phyloP scores from a whole-genome alignment of 2,329 filamentous ascomycete genomes.

The Tympanopsis confertula region DNA sequence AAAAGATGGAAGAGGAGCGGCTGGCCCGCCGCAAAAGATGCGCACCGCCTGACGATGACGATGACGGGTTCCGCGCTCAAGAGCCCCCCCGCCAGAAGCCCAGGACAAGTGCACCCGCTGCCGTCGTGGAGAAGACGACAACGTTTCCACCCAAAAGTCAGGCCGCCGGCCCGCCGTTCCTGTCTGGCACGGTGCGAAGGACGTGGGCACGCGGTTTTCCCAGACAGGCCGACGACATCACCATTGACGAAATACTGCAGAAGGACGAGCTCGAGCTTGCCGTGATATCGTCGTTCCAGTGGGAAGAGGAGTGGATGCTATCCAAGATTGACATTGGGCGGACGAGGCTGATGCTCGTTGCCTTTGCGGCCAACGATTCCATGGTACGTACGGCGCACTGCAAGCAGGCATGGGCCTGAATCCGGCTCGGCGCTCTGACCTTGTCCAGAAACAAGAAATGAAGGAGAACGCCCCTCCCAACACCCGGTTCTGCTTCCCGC shows the following conservation, averaged over 20 bases:
- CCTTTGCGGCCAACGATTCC: constrained; percentile 37
- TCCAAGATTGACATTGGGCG: constrained; percentile 50
- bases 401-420: neutral
- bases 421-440: neutral
- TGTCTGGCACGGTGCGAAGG: constrained; percentile 60
- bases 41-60: constrained; percentile 18
- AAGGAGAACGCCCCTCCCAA: constrained; percentile 35
- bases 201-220: constrained; percentile 62
- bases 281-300: constrained; percentile 77
- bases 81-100: constrained; percentile 1
- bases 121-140: neutral
- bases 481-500: constrained; percentile 69
- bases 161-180: constrained; percentile 9
- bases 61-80: constrained; percentile 7
- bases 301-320: constrained; percentile 71
- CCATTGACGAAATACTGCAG: constrained; percentile 76
- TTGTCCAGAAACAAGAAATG: constrained; percentile 33
- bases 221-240: constrained; percentile 62
- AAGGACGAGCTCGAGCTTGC: constrained; percentile 61
- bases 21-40: constrained; percentile 59
- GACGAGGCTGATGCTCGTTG: constrained; percentile 50
- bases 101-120: neutral
- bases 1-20: constrained; percentile 76
- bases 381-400: constrained; percentile 28
- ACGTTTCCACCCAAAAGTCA: constrained; percentile 1